phyloP scores from a whole-genome alignment of 2,329 filamentous ascomycete species.

The Ophiosphaerella korrae region DNA sequence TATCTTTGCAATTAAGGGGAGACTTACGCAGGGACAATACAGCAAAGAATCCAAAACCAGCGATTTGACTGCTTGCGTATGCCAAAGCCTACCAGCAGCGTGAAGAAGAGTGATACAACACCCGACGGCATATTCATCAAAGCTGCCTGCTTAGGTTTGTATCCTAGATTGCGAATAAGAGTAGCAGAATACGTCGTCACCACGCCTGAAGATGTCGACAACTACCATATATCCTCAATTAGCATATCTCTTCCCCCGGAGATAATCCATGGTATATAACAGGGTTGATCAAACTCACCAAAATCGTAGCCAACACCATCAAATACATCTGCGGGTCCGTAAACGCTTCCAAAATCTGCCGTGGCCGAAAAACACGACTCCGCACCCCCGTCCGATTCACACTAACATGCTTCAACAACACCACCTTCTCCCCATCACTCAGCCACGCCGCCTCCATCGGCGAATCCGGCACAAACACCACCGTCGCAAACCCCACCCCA shows the following conservation, averaged over 20 bases:
- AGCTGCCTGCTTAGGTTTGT: conserved; percentile 18
- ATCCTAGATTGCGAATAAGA: conserved; percentile 25
- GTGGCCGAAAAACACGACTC: conserved; percentile 67
- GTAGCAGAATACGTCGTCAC: conserved; percentile 27
- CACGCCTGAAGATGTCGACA: conserved; percentile 19
- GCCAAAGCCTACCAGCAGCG: conserved; percentile 14
- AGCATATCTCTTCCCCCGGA: too few relatives aligned
- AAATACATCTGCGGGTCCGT: conserved; percentile 61
- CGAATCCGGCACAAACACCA: conserved; percentile 48
- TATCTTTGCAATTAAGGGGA: neutral
- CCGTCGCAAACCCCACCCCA: conserved; percentile 24
- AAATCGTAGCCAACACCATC: conserved; percentile 13
- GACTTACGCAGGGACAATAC: conserved; percentile 14
- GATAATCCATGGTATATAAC: too few relatives aligned
- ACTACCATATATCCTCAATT: neutral
- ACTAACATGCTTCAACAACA: conserved; percentile 69
- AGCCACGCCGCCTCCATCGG: conserved; percentile 49
- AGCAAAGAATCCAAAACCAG: conserved; percentile 34
- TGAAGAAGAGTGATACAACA: conserved; percentile 20
- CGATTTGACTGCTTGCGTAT: conserved; percentile 18
- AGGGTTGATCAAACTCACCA: conserved; percentile 4
- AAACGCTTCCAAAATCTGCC: conserved; percentile 64
- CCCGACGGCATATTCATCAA: conserved; percentile 29
- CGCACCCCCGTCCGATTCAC: conserved; percentile 75
- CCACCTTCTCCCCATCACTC: conserved; percentile 41